phyloP scores from a whole-genome alignment of 441 rosid species.

The Melastoma candidum region DNA sequence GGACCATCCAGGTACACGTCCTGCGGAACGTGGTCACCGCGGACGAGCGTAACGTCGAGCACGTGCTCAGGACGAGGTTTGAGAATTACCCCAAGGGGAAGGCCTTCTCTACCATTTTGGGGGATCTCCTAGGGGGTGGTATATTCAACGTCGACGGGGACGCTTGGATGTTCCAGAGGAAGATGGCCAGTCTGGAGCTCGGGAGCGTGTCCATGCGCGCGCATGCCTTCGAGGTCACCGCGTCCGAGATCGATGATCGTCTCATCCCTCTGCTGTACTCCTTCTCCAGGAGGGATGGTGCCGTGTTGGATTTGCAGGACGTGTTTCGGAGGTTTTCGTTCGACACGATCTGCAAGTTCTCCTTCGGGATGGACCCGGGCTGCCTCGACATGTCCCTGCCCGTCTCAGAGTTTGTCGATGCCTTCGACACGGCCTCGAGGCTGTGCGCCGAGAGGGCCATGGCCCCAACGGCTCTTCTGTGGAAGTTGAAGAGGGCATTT shows the following conservation, averaged over 20 bases:
- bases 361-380: conserved; percentile 17
- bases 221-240: conserved; percentile 8
- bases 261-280: conserved; percentile 13
- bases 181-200: conserved; percentile 18
- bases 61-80: conserved; percentile 6
- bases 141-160: conserved; percentile 17
- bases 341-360: conserved; percentile 16
- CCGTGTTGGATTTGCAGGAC: conserved; percentile 14
- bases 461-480: conserved; percentile 9
- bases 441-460: conserved; percentile 10
- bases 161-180: conserved; percentile 16
- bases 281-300: conserved; percentile 1
- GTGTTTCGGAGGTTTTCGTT: conserved; percentile 14
- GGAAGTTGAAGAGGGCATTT: conserved; percentile 15
- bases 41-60: conserved; percentile 5
- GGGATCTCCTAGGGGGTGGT: conserved; percentile 14
- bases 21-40: conserved; percentile 4
- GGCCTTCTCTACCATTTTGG: conserved; percentile 1
- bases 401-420: conserved; percentile 10
- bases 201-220: conserved; percentile 15
- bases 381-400: conserved; percentile 16
- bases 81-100: conserved; percentile 12
- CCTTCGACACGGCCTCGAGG: conserved; percentile 15
- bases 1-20: not conserved
- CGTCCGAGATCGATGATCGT: conserved; percentile 8